A percentile compares a stretch with the other conserved stretches of the same genome.
These are phyloP conservation scores for Pinus tabuliformis DNA, from an alignment of 75 land plant species.

Conservation along the genomic window DNA sequence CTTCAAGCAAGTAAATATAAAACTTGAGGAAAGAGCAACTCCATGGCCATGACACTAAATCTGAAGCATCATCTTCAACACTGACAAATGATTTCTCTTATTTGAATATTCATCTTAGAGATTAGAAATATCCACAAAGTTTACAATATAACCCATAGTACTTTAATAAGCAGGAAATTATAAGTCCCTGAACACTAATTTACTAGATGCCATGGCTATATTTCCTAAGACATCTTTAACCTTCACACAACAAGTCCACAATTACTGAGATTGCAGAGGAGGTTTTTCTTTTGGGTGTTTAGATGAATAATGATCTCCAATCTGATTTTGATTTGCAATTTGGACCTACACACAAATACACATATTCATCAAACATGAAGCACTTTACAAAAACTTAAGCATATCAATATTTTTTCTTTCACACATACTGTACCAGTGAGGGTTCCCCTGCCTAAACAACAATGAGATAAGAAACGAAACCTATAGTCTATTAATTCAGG, in stretches of 20 bases:
- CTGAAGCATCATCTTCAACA: neutral
- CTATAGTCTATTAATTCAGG: neutral
- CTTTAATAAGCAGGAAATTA: neutral
- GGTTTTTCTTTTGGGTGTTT: constrained; percentile 77
- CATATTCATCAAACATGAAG: constrained; percentile 1
- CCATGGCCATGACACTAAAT: neutral
- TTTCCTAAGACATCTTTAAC: neutral
- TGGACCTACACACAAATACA: constrained; percentile 32
- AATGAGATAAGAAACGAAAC: neutral
- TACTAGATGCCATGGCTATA: neutral
- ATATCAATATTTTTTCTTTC: neutral
- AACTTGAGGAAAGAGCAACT: no score
- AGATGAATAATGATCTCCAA: constrained; percentile 66
- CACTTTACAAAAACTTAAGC: neutral
- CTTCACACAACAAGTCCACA: neutral
- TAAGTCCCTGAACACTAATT: neutral
- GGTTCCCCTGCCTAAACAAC: neutral
- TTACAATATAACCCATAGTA: neutral
- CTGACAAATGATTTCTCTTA: neutral
- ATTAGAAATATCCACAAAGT: neutral
- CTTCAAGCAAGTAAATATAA: no score
- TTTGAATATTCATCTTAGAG: neutral
- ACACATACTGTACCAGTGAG: neutral
- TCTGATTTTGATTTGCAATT: constrained; percentile 63
- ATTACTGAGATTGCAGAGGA: constrained; percentile 5